Base-by-base conservation (phyloP, 1,284 basidiomycete species). In the Vanrija sp. region DNA sequence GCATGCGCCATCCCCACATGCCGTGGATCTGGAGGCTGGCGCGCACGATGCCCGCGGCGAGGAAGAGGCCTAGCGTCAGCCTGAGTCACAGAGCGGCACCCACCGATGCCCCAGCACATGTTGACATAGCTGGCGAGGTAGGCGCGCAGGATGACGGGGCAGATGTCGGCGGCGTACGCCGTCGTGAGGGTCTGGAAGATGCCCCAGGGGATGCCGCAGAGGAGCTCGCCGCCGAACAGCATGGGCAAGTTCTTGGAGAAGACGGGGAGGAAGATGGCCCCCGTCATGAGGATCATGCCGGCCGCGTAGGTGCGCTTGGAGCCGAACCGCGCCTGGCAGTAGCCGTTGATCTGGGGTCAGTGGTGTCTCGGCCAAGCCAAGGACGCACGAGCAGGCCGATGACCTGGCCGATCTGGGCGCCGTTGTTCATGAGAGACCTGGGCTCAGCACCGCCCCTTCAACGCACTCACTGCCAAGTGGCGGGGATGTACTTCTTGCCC, bases 141-240 rank as follows among this genome's bases (percentile, higher is more conserved):
- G 19, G 52, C 41, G 7, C 52, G 45, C 19, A 49, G n/a, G 2
- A 41, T 65, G 42, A 78, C 73, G 3, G 78, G 78, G 39, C 71
- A 75, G 24, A 79, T 73, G 46, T 80, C 78, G 19, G 76, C 70
- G 10, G 78, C 78, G 59, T 78, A 80, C 1, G 77, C 72, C 22
- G 72, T 75, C 7, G 78, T 78, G 6, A 79, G 65, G 1, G 77
- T 77, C 61, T 79, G 75, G 67, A 73, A 75, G 37, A 72, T 65
- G 63, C 75, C 76, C 75, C 76, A 78, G 16, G 73, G 75, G 22
- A 58, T 20, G 35, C 56, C 53, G 20, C 47, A 51, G 23, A 54
- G 43, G 19, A 58, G 19, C 9, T 49, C 63, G 3, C 59, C 72
- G 23, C 69, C 65, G 35, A 71, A 61, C 10, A 78, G 72, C 48